Conservation (phyloP, 1,284 basidiomycete genomes). For the Ustilago curta region DNA sequence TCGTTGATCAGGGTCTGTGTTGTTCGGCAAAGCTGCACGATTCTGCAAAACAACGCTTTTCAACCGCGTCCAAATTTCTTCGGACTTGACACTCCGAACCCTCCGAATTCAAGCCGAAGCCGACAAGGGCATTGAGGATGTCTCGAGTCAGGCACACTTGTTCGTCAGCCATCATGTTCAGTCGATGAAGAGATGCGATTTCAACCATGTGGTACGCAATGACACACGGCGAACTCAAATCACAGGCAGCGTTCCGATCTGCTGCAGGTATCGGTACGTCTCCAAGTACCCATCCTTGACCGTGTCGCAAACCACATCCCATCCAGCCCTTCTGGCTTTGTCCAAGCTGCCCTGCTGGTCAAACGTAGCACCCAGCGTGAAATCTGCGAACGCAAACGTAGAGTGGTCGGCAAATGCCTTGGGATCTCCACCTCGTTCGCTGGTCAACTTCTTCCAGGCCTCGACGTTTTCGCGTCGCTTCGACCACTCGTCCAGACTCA, state of each 20-base stretch:
- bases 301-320: slow-evolving; percentile 36
- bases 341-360: slow-evolving; percentile 45
- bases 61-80: neutral
- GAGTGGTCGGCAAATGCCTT: slow-evolving; percentile 41
- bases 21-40: slow-evolving; percentile 2
- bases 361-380: slow-evolving; percentile 46
- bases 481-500: slow-evolving; percentile 42
- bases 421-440: slow-evolving; percentile 34
- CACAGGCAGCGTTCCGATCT: slow-evolving; percentile 42
- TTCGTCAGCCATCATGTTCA: no score
- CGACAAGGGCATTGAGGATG: neutral
- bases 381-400: slow-evolving; percentile 45
- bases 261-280: slow-evolving; percentile 42
- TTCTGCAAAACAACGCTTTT: neutral
- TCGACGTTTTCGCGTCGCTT: slow-evolving; percentile 36
- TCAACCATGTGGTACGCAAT: no score
- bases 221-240: no score
- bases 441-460: slow-evolving; percentile 42
- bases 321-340: slow-evolving; percentile 40
- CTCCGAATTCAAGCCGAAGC: neutral
- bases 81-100: neutral
- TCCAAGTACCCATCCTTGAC: slow-evolving; percentile 47
- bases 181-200: neutral
- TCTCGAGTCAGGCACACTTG: no score
- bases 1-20: slow-evolving; percentile 2